phyloP scores from a whole-genome alignment of 1,284 basidiomycete species.

The Pholiota adiposa region DNA sequence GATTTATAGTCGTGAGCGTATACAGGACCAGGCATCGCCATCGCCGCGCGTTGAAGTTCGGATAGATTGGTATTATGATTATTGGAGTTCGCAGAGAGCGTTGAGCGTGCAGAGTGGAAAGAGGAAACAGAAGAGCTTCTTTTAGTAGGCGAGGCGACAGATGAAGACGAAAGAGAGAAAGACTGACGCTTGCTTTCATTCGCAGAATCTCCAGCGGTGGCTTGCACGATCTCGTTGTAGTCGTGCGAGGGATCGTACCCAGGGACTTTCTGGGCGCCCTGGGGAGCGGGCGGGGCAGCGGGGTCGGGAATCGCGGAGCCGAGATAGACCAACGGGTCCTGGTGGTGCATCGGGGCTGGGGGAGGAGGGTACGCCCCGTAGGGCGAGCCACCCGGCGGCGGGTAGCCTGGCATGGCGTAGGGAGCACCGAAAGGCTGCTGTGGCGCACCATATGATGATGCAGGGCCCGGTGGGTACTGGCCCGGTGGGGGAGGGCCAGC shows the following conservation, averaged over 20 bases:
- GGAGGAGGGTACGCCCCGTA: constrained; percentile 13
- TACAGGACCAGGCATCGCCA: neutral
- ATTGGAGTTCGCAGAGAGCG: neutral
- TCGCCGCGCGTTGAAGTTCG: neutral
- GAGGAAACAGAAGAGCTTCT: neutral
- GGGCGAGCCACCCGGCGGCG: constrained; percentile 5
- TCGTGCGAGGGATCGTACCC: constrained; percentile 38
- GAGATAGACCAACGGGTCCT: constrained; percentile 29
- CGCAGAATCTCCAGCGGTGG: constrained; percentile 2
- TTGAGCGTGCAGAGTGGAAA: neutral
- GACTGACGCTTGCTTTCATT: constrained; percentile 20
- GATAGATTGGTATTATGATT: too few species aligned
- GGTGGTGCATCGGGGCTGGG: constrained; percentile 1
- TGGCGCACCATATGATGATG: constrained; percentile 9
- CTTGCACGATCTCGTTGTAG: constrained; percentile 27
- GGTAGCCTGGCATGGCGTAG: constrained; percentile 12
- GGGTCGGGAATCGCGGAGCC: constrained; percentile 30
- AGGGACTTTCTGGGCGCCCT: constrained; percentile 26
- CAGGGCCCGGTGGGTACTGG: constrained; percentile 3
- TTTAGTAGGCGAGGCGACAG: constrained; percentile 2
- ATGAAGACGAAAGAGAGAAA: constrained; percentile 7
- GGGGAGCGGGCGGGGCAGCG: constrained; percentile 19
- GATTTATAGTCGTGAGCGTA: neutral
- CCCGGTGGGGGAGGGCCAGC: constrained; percentile 6
- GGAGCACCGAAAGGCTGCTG: neutral